Base-by-base conservation (phyloP, 2,329 filamentous ascomycete genomes). In the Fusarium sp. region DNA sequence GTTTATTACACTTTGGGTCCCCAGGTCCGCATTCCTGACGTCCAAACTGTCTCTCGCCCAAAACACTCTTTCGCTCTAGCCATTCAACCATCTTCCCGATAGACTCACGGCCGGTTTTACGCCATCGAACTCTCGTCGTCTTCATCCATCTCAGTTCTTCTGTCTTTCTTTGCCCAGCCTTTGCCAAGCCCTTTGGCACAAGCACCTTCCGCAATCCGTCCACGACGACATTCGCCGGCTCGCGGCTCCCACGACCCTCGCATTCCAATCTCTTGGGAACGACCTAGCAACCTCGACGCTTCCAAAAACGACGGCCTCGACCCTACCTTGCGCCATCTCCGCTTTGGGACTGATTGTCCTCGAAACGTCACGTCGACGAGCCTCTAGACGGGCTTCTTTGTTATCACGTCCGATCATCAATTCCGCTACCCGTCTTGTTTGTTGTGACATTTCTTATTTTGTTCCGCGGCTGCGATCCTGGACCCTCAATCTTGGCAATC, bases 251-350 rank as follows among this genome's bases (percentile, higher is more conserved):
- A 64, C 61, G 58, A 62, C 46, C 46, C 38, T 71, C 70, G 47
- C 73, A 75, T 76, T 75, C 73, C 73, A 75, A 67, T 69, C 65
- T 13, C 50, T 46, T 62, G 38, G 58, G 58, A 45, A 59, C 65
- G 33, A 56, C 55, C 51, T 45, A 49, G 47, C 66, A 71, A 63
- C 65, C 60, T 57, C 62, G 47, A 67, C 57, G 40, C 62, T 52
- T 46, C 26, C 53, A 28, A 61, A 40, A 39, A 46, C 54, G 68
- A 70, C 65, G 63, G 58, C 61, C 61, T 61, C 54, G 61, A 69
- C 62, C 38, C 44, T 52, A 43, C 31, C 59, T 51, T 46, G 43
- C 66, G 65, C 66, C 63, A 72, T 57, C 61, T 59, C 70, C 68
- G 68, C 53, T 73, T 72, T 65, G 46, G 72, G 72, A 70, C 44